phyloP scores from a whole-genome alignment of 176 grass and related monocot genomes.

The Oryza glumipatula region DNA sequence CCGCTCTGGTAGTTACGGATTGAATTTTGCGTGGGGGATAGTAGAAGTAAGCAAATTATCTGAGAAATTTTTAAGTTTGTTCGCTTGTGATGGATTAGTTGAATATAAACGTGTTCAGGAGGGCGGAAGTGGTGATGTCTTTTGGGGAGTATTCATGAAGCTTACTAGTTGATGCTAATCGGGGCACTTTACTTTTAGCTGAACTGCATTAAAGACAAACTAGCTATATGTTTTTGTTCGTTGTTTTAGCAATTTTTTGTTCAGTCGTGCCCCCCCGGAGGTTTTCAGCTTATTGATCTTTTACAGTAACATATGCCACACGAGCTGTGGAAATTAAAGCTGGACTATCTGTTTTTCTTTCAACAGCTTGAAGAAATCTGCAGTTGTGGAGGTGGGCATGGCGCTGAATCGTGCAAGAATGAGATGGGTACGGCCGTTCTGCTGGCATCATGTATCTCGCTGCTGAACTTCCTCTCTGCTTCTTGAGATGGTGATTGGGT shows the following conservation, averaged over 20 bases:
- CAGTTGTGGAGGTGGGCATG: constrained; percentile 22
- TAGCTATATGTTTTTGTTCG: constrained; percentile 26
- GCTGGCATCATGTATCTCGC: not conserved
- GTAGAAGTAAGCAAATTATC: not conserved
- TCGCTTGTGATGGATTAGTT: not conserved
- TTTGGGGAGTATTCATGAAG: not conserved
- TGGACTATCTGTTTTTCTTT: constrained; percentile 28
- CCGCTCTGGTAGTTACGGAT: constrained; percentile 11
- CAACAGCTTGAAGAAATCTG: constrained; percentile 44
- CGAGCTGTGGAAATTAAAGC: constrained; percentile 26
- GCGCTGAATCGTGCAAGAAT: constrained; percentile 16
- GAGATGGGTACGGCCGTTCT: constrained; percentile 22
- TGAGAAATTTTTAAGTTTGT: not conserved
- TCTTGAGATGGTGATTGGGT: constrained; percentile 48
- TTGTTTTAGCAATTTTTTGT: constrained; percentile 13
- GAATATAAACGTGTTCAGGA: not conserved
- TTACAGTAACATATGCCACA: constrained; percentile 7
- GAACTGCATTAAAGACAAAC: constrained; percentile 13
- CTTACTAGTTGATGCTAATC: constrained; percentile 17
- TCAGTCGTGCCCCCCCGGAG: not conserved
- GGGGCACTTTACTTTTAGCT: constrained; percentile 25
- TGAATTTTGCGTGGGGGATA: constrained; percentile 24
- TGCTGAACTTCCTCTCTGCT: constrained; percentile 32
- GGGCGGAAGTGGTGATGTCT: not conserved
- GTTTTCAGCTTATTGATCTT: constrained; percentile 15